A percentile compares a stretch with the other conserved stretches of the same genome.
Conservation (phyloP, 768 basidiomycete species). For the Tulasnella sp. region DNA sequence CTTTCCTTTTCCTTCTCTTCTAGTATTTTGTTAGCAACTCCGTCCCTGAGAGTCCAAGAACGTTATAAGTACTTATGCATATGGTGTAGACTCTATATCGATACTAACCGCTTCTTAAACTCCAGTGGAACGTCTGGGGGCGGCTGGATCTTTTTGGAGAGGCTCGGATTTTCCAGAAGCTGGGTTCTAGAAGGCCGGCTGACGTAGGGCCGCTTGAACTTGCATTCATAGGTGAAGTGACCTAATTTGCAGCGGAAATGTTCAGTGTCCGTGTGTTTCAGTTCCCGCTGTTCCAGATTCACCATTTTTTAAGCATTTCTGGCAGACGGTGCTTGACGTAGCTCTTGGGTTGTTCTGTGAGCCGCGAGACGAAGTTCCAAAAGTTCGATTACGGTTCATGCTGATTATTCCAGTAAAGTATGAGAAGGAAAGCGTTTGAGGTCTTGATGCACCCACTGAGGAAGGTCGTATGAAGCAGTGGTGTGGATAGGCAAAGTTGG, state of each 20-base stretch:
- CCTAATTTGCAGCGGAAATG: slow-evolving; percentile 51
- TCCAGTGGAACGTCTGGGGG: slow-evolving; percentile 88
- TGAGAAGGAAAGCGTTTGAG: not conserved
- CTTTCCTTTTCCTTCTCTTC: slow-evolving; percentile 81
- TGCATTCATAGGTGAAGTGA: slow-evolving; percentile 93
- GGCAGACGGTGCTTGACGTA: slow-evolving; percentile 70
- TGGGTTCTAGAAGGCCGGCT: slow-evolving; percentile 88
- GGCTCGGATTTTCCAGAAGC: slow-evolving; percentile 75
- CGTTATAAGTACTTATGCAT: not conserved
- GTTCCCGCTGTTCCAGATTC: not conserved
- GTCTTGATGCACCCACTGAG: not conserved
- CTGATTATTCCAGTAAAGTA: not conserved
- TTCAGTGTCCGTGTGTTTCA: not conserved
- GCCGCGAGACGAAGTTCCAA: slow-evolving; percentile 43
- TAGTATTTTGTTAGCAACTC: slow-evolving; percentile 72
- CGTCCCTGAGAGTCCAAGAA: not conserved
- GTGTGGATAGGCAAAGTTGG: not conserved
- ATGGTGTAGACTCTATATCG: too few relatives aligned
- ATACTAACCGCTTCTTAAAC: slow-evolving; percentile 75
- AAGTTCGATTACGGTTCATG: not conserved
- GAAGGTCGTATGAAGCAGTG: not conserved
- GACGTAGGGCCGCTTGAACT: slow-evolving; percentile 75
- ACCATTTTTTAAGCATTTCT: slow-evolving; percentile 79
- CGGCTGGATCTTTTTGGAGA: slow-evolving; percentile 71
- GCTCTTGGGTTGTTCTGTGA: slow-evolving; percentile 67